Evolutionary conservation across 495 filamentous ascomycete genomes (phyloP), one percentile per base, ranked within the genome.

Genomic region (Staphylotrichum tortipilum): DNA sequence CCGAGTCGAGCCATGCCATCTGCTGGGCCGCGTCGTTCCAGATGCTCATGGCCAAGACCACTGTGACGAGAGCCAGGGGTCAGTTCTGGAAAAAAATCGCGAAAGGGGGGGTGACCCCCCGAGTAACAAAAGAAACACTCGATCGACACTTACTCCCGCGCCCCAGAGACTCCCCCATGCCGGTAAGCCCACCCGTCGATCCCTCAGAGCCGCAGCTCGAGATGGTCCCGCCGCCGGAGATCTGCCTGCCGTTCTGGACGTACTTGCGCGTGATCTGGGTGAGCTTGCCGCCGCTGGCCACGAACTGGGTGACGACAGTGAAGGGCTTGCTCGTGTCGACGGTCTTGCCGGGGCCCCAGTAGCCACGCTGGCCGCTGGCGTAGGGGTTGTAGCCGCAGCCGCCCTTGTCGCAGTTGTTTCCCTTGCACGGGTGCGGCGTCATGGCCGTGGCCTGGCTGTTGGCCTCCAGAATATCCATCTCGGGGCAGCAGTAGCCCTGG

Each of bases 291-390:
- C 74, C 72, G 49, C 63, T 67, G 24, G 79, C 78, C 6, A 78
- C 53, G 66, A 86, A 86, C 59, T 83, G 81, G 2, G 82, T 85
- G 21, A 84, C 75, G 33, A 86, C 80, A 1, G 81, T 85, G 56
- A 85, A 81, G 5, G 70, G 68, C 36, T 67, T 65, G 15, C 57
- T 71, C 4, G 83, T 83, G 66, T 88, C 79, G 28, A 88, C 76
- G 9, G 62, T 69, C 23, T 63, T 53, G 37, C 73, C 70, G 3
- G 62, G 66, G 4, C 81, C 69, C 60, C 83, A 86, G 68, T 78
- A 86, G 18, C 56, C 50, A 3, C 58, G 44, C 38, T 74, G 61
- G 23, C 44, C 30, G 34, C 15, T 14, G 15, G 24, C 12, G 33
- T 38, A 36, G 44, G 44, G 33, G 34, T 37, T 37, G 44, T 47